Evolutionary conservation across 2,329 filamentous ascomycete genomes (phyloP).

Genomic region (Claviceps humidiphila): DNA sequence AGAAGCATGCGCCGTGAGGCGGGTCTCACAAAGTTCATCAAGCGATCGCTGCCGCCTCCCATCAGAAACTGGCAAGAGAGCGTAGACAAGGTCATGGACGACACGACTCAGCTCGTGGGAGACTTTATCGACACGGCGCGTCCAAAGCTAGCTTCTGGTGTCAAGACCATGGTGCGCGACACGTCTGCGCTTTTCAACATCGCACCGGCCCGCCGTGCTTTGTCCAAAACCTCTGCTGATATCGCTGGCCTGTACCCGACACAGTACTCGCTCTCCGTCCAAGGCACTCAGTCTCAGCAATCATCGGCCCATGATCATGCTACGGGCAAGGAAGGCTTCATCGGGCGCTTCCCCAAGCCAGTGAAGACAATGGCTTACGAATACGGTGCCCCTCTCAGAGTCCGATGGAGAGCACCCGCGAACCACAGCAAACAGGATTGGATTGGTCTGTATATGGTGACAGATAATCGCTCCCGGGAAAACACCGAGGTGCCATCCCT

Average conservation of each 20-base stretch:
- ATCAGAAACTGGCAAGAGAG: constrained; percentile 75
- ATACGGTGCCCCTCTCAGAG: constrained; percentile 79
- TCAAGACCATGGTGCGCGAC: constrained; percentile 77
- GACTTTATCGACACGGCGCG: constrained; percentile 77
- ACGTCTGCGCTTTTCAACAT: constrained; percentile 80
- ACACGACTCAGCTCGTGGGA: constrained; percentile 79
- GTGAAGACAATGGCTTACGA: constrained; percentile 69
- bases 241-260: constrained; percentile 67
- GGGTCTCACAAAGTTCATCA: constrained; percentile 82
- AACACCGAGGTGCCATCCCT: constrained; percentile 72
- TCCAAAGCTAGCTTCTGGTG: constrained; percentile 73
- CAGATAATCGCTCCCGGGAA: constrained; percentile 79
- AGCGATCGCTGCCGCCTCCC: constrained; percentile 70
- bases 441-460: constrained; percentile 93
- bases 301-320: constrained; percentile 42
- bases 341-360: constrained; percentile 52
- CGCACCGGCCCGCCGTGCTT: constrained; percentile 73
- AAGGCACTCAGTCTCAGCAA: constrained; percentile 45
- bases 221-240: constrained; percentile 68
- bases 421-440: constrained; percentile 87
- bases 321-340: constrained; percentile 61
- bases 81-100: constrained; percentile 75
- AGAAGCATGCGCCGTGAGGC: constrained; percentile 71
- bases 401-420: constrained; percentile 79
- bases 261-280: constrained; percentile 65